Evolutionary conservation across 805 yeast genomes (phyloP).

Genomic region (Schwanniomyces yamadae): DNA sequence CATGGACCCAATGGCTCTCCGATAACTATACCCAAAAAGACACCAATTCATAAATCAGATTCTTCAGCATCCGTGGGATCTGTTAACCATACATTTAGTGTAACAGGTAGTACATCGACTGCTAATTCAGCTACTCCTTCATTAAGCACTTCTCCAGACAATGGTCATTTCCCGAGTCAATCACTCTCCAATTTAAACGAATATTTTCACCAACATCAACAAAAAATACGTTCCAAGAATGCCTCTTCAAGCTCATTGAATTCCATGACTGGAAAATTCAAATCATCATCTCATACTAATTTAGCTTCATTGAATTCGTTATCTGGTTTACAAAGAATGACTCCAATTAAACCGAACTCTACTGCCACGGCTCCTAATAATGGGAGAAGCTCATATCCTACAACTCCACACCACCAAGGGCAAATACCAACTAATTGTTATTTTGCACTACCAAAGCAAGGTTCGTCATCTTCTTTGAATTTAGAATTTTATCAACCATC

Average conservation of each 20-base stretch:
- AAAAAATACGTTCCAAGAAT: background rate
- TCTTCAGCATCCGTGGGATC: constrained; percentile 27
- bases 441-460: constrained; percentile 6
- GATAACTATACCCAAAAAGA: constrained; percentile 1
- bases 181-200: constrained; percentile 15
- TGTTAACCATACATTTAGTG: constrained; percentile 24
- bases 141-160: constrained; percentile 32
- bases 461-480: constrained; percentile 33
- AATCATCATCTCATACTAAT: constrained; percentile 11
- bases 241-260: constrained; percentile 10
- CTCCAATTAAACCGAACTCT: constrained; percentile 42
- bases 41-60: constrained; percentile 22
- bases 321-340: constrained; percentile 60
- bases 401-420: constrained; percentile 6
- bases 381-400: constrained; percentile 1
- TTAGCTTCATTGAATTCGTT: constrained; percentile 28
- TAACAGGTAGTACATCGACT: constrained; percentile 21
- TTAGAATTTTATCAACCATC: constrained; percentile 46
- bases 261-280: constrained; percentile 15
- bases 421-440: constrained; percentile 30
- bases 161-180: constrained; percentile 40
- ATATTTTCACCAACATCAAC: constrained; percentile 12
- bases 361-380: background rate
- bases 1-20: constrained; percentile 4
- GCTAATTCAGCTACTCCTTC: constrained; percentile 27